Base-by-base conservation (phyloP, 768 basidiomycete species). In the Psilocybe azurescens region DNA sequence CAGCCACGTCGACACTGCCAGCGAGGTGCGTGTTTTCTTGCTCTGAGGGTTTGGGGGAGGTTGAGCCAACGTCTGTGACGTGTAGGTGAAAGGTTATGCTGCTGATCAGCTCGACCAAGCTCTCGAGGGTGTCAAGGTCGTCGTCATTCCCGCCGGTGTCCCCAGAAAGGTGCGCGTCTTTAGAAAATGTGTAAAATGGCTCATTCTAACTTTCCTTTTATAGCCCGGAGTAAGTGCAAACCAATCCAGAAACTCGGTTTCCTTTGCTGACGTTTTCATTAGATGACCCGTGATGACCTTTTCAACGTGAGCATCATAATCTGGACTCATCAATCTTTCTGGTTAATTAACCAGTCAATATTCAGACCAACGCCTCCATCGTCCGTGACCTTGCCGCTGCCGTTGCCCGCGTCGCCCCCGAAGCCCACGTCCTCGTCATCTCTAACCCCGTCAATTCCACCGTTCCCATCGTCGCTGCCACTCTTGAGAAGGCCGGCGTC, bases 381-480 rank as follows among this genome's bases (percentile, higher is more conserved):
- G 95, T 98, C 72, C 91, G 95, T 58, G 95, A 96, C 83, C 93
- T 99, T 67, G 97, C 97, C 38, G 78, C 89, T 53, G 90, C 95
- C 13, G 85, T 95, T 64, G 93, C 87, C 68, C 91, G 94, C 63
- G 88, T 93, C 60, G 78, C 93, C 41, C 96, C 97, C 57, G 86
- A 89, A 55, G 97, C 97, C n/a, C 89, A 93, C 79, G 84, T 99
- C 72, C 88, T 95, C 68, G 89, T 99, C 79, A 99, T 99, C 78
- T 97, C 96, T 70, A 99, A 99, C 89, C 97, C 97, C 58, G 97
- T 97, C 83, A 95, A 94, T 84, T 93, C 91, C 55, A 98, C 97
- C 64, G 97, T 99, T 62, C 97, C 97, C 70, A 97, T 99, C 70
- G 95, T 97, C 68, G 95, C 95, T 49, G 86, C 89, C 67, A 91